A percentile compares a stretch with the other conserved stretches of the same genome.
phyloP scores from a whole-genome alignment of 2,329 filamentous ascomycete species.

The Phialemoniopsis sp. region DNA sequence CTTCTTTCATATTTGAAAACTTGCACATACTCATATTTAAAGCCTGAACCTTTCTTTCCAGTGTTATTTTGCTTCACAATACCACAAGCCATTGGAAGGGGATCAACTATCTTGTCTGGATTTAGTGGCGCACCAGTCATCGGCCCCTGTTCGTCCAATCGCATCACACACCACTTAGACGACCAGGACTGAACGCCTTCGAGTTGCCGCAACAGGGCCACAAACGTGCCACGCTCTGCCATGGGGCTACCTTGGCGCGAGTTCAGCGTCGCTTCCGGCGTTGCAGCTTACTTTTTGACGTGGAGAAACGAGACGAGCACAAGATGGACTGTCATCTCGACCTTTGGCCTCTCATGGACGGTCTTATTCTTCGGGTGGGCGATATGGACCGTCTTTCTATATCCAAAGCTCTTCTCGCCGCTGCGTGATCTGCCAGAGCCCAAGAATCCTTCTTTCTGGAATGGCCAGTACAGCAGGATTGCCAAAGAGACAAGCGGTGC shows the following conservation, averaged over 20 bases:
- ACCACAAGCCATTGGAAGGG: no score
- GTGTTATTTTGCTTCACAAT: no score
- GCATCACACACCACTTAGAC: no score
- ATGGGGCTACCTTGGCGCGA: conserved; percentile 20
- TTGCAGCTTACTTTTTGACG: conserved; percentile 23
- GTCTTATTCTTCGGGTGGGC: conserved; percentile 27
- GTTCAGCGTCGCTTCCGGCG: conserved; percentile 20
- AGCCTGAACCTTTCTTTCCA: no score
- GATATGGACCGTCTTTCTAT: conserved; percentile 40
- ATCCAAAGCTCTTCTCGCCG: conserved; percentile 45
- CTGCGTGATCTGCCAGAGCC: conserved; percentile 43
- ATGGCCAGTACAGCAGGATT: conserved; percentile 43
- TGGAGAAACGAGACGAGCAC: conserved; percentile 23
- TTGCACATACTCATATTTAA: no score
- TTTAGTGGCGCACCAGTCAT: no score
- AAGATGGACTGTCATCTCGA: conserved; percentile 19
- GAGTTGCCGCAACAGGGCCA: no score
- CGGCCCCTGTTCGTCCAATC: no score
- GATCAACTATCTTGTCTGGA: no score
- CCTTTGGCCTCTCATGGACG: conserved; percentile 29
- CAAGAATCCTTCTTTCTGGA: conserved; percentile 34
- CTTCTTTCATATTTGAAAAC: no score
- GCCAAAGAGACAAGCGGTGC: conserved; percentile 30
- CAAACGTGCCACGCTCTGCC: background rate
- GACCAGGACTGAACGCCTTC: no score